Base-by-base conservation (phyloP, 257 asterid genomes). In the Leonotis leonurus region DNA sequence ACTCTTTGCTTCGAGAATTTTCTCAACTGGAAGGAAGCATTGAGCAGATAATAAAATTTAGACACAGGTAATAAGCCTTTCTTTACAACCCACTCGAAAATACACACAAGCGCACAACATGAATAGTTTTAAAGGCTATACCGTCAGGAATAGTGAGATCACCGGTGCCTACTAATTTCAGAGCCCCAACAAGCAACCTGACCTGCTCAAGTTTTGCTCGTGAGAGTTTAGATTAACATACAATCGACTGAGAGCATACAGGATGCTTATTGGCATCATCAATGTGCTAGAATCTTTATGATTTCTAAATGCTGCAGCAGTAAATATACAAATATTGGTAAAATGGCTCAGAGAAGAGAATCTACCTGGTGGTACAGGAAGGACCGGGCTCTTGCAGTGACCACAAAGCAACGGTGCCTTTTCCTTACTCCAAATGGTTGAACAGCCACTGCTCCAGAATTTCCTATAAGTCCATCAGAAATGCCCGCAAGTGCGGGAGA, bases 281-380 rank as follows among this genome's bases (percentile, higher is more conserved):
- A 20, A 46, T 20, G 40, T 11, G 29, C 24, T 53, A 25, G 16
- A 35, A 50, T 36, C 21, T 33, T 44, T 33, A 37, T 29, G 39
- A 41, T 51, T 56, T 56, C 29, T 62, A 51, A 46, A 61, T 30
- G 58, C 26, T 37, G 52, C 13, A 37, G 36, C 29, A 21, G 32
- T 45, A 9, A 17, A 55, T 44, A 37, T 50, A 70, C 17, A 33
- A 16, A 56, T 48, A 53, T 25, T 1, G 14, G 60, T 50, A 48
- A n/a, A 54, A 18, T 49, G 18, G 25, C 40, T 11, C 43, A 68
- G 60, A 64, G 6, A 66, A 56, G 43, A 72, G 65, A 40, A 61
- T 52, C 46, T 60, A 92, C 97, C 97, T 92, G 96, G 75, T 89
- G 97, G 76, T 92, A 92, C 55, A 92, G 94, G 71, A 92, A 92